phyloP scores from a whole-genome alignment of 2,329 filamentous ascomycete genomes.

The Fusarium sp. region DNA sequence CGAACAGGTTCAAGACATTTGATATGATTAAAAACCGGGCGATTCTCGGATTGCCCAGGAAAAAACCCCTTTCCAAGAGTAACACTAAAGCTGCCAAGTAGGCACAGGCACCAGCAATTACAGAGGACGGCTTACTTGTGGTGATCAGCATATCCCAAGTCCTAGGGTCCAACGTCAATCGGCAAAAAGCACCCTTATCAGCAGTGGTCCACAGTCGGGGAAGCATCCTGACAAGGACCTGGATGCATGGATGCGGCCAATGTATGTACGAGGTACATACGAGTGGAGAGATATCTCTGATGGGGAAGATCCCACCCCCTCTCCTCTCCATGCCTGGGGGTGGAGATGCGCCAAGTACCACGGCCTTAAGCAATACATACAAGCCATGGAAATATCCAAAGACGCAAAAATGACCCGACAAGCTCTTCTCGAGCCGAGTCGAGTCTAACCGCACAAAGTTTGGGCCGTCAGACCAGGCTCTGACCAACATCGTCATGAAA shows the following conservation, averaged over 20 bases:
- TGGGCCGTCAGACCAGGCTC: conserved; percentile 4
- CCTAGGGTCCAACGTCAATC: conserved; percentile 16
- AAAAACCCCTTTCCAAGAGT: neutral
- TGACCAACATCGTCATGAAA: conserved; percentile 5
- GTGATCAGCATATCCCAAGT: conserved; percentile 13
- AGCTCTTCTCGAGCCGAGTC: neutral
- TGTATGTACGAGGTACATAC: conserved; percentile 19
- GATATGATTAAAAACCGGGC: neutral
- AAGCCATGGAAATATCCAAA: conserved; percentile 3
- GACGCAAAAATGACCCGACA: conserved; percentile 13
- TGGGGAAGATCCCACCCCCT: conserved; percentile 28
- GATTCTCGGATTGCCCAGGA: neutral
- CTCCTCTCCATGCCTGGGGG: conserved; percentile 6
- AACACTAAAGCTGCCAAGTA: neutral
- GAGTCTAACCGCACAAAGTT: neutral
- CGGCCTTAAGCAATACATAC: neutral
- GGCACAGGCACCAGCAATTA: neutral
- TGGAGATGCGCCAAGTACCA: conserved; percentile 13
- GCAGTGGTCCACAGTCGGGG: conserved; percentile 25
- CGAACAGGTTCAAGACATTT: neutral
- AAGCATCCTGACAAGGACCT: conserved; percentile 16
- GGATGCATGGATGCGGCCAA: conserved; percentile 1
- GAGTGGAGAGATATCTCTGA: conserved; percentile 18
- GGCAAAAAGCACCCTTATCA: conserved; percentile 16
- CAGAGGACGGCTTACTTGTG: neutral